phyloP scores from a whole-genome alignment of 352 stramenopile genomes.

The Globisporangium viniferum region DNA sequence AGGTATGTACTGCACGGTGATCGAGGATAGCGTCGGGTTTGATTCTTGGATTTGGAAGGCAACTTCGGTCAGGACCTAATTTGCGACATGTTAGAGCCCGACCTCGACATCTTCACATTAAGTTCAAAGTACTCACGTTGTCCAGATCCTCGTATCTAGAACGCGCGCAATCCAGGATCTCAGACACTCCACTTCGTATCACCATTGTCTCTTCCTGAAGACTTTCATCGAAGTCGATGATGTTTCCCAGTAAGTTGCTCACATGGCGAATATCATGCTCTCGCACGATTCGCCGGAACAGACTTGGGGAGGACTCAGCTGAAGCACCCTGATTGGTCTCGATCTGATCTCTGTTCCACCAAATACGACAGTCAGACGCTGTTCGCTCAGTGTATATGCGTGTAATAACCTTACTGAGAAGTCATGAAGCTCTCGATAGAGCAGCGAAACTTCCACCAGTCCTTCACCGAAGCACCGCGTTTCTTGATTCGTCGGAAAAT shows the following conservation, averaged over 20 bases:
- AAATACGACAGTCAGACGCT: slow-evolving; percentile 6
- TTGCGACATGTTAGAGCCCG: background rate
- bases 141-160: slow-evolving; percentile 81
- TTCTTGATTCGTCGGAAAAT: slow-evolving; percentile 65
- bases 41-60: slow-evolving; percentile 78
- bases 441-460: slow-evolving; percentile 63
- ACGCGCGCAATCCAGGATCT: slow-evolving; percentile 62
- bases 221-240: slow-evolving; percentile 84
- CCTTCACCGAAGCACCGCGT: slow-evolving; percentile 53
- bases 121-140: slow-evolving; percentile 36
- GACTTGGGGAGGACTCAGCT: slow-evolving; percentile 15
- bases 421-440: slow-evolving; percentile 61
- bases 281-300: slow-evolving; percentile 30
- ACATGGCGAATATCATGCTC: slow-evolving; percentile 54
- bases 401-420: slow-evolving; percentile 40
- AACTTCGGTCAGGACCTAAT: slow-evolving; percentile 78
- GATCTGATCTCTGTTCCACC: slow-evolving; percentile 24
- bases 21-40: slow-evolving; percentile 63
- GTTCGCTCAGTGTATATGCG: background rate
- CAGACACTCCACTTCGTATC: slow-evolving; percentile 71
- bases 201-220: slow-evolving; percentile 51
- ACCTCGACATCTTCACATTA: background rate
- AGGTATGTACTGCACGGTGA: slow-evolving; percentile 85
- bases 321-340: slow-evolving; percentile 11
- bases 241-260: slow-evolving; percentile 77